Conservation (phyloP, 1,284 basidiomycete genomes). For the Heterobasidion annosum region DNA sequence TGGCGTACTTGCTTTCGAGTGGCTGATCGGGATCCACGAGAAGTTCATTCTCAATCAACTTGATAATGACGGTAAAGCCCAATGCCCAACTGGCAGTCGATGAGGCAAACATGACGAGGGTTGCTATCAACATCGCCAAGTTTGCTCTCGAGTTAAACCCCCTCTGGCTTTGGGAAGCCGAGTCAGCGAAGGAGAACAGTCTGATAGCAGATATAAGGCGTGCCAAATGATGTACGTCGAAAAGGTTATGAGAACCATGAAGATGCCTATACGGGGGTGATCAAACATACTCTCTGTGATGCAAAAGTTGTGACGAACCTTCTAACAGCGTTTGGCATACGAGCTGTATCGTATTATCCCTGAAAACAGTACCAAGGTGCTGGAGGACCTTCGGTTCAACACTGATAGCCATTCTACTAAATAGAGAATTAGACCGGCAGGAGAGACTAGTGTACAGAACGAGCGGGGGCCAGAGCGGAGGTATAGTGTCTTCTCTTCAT, state of each 20-base stretch:
- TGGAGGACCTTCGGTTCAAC: not conserved
- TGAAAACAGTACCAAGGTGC: not conserved
- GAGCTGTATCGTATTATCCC: not conserved
- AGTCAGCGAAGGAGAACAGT: not conserved
- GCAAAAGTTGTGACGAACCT: not conserved
- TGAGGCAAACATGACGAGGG: not conserved
- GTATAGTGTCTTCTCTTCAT: no score
- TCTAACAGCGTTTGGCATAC: not conserved
- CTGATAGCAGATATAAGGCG: not conserved
- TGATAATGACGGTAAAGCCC: not conserved
- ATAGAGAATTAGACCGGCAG: not conserved
- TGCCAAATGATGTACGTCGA: not conserved
- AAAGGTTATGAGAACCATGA: not conserved
- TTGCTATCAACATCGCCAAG: not conserved
- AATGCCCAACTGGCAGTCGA: not conserved
- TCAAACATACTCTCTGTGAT: not conserved
- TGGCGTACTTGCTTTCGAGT: not conserved
- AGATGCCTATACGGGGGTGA: not conserved
- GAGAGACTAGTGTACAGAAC: no score
- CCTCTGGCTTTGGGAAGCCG: not conserved
- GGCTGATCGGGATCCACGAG: not conserved
- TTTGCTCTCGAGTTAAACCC: not conserved
- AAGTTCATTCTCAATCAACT: not conserved
- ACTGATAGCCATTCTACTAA: no score
- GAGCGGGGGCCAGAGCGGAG: no score